These are phyloP conservation scores for Apocynum venetum DNA, from an alignment of 257 asterid genomes.

Conservation along the genomic window DNA sequence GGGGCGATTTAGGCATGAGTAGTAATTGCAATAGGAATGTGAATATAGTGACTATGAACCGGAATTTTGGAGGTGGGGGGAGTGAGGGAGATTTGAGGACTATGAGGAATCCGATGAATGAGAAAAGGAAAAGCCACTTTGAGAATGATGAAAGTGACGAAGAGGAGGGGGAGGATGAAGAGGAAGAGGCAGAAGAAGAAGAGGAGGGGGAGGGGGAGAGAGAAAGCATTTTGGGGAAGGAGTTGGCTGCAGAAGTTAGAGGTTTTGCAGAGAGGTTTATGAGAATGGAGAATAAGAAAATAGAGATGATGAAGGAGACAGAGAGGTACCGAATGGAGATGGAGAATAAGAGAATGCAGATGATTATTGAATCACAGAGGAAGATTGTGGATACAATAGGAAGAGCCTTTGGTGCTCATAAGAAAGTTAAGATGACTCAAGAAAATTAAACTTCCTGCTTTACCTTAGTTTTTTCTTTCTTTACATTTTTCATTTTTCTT, in stretches of 20 bases:
- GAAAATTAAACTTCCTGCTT: conserved; percentile 32
- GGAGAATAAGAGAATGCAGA: conserved; percentile 86
- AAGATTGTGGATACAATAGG: conserved; percentile 60
- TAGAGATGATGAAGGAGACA: conserved; percentile 72
- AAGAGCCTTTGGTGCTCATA: conserved; percentile 54
- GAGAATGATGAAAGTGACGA: conserved; percentile 31
- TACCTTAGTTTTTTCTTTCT: not conserved
- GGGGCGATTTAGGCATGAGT: conserved; percentile 22
- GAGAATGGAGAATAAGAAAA: conserved; percentile 75
- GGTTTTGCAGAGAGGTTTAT: conserved; percentile 74
- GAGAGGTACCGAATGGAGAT: conserved; percentile 67
- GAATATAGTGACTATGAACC: conserved; percentile 1
- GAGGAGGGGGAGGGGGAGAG: conserved; percentile 30
- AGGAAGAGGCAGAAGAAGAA: conserved; percentile 22
- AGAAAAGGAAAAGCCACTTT: conserved; percentile 34
- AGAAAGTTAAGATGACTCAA: conserved; percentile 48
- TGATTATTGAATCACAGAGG: conserved; percentile 74
- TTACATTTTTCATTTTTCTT: not conserved
- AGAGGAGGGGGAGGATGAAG: conserved; percentile 28
- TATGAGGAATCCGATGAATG: conserved; percentile 30
- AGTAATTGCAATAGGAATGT: conserved; percentile 10
- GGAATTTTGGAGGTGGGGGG: conserved; percentile 12
- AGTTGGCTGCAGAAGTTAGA: conserved; percentile 64
- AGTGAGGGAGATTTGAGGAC: conserved; percentile 22
- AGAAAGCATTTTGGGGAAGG: conserved; percentile 38